Percentiles rank a stretch among this genome's conserved stretches.
phyloP scores from a whole-genome alignment of 2,329 filamentous ascomycete species.

The Pseudogymnoascus sp. region DNA sequence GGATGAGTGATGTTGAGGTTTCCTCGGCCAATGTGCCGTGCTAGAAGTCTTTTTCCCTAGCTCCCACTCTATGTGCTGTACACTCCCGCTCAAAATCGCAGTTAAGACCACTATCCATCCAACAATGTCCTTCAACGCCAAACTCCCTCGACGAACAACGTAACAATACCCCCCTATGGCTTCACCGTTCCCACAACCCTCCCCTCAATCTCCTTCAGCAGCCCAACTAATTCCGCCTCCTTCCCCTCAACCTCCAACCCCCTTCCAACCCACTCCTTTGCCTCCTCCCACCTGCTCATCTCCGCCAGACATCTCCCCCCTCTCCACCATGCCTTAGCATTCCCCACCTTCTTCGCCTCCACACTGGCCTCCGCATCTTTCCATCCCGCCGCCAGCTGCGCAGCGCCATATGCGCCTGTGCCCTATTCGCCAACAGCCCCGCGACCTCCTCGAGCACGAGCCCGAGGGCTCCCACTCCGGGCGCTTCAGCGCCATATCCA shows the following conservation, averaged over 20 bases:
- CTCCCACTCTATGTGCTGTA: neutral
- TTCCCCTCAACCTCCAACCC: slow-evolving; percentile 78
- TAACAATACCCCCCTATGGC: neutral
- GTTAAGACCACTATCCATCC: slow-evolving; percentile 6
- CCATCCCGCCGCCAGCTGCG: slow-evolving; percentile 76
- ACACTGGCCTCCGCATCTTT: slow-evolving; percentile 83
- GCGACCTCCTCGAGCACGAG: slow-evolving; percentile 80
- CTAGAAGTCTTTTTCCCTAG: neutral
- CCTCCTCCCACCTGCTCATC: slow-evolving; percentile 84
- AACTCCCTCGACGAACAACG: neutral
- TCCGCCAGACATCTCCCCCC: slow-evolving; percentile 78
- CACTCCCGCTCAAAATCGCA: slow-evolving; percentile 8
- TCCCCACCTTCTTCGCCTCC: slow-evolving; percentile 77
- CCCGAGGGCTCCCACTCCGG: slow-evolving; percentile 84
- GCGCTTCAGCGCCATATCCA: slow-evolving; percentile 79
- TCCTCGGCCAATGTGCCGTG: neutral
- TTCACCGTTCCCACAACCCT: slow-evolving; percentile 27
- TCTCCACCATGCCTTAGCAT: slow-evolving; percentile 93
- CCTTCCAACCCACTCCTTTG: slow-evolving; percentile 66
- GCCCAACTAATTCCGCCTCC: slow-evolving; percentile 55
- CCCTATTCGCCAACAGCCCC: slow-evolving; percentile 75
- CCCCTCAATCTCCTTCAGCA: slow-evolving; percentile 57
- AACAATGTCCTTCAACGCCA: slow-evolving; percentile 6
- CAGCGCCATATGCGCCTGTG: slow-evolving; percentile 81
- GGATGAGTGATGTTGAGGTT: neutral